Percentiles rank a stretch among this genome's conserved stretches.
Evolutionary conservation across 2,329 filamentous ascomycete genomes (phyloP).

Genomic region (Phyllosticta citrichinensis): DNA sequence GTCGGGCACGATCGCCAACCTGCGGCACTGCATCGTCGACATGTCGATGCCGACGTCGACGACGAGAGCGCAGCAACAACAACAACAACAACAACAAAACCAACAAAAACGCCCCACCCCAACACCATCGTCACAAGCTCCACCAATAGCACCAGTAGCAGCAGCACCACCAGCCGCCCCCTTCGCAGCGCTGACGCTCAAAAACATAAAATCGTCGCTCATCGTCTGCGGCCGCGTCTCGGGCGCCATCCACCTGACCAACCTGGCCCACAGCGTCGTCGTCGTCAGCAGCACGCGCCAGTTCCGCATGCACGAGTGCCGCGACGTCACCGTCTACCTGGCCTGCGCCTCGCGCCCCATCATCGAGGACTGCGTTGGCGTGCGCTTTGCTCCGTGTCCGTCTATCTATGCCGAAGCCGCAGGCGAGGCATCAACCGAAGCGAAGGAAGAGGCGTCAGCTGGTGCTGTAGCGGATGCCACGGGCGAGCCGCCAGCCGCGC

Average conservation of each 20-base stretch:
- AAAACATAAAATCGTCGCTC: constrained; percentile 58
- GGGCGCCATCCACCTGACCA: constrained; percentile 77
- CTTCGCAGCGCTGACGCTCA: constrained; percentile 62
- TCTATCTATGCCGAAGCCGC: constrained; percentile 12
- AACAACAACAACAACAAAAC: constrained; percentile 18
- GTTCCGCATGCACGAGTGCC: constrained; percentile 84
- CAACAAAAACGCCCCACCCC: constrained; percentile 26
- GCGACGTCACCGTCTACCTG: constrained; percentile 73
- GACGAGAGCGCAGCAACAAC: not conserved
- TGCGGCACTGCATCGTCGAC: constrained; percentile 66
- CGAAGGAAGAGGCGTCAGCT: not conserved
- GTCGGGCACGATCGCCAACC: constrained; percentile 60
- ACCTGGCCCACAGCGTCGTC: constrained; percentile 59
- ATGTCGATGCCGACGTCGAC: constrained; percentile 53
- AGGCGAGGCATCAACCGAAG: too few species aligned
- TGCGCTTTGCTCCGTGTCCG: constrained; percentile 73
- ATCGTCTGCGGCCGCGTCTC: constrained; percentile 68
- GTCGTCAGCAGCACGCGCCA: constrained; percentile 61
- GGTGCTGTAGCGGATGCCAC: too few species aligned
- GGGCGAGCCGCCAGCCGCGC: not conserved
- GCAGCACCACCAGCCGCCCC: constrained; percentile 9
- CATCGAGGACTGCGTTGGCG: constrained; percentile 73
- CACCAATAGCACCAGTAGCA: not conserved
- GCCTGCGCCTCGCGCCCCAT: constrained; percentile 77
- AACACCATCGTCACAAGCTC: not conserved